Percentiles rank a stretch among this genome's conserved stretches.
Conservation (phyloP, 78 protist genomes). For the slime mould (Dictyostelium discoideum) region DNA sequence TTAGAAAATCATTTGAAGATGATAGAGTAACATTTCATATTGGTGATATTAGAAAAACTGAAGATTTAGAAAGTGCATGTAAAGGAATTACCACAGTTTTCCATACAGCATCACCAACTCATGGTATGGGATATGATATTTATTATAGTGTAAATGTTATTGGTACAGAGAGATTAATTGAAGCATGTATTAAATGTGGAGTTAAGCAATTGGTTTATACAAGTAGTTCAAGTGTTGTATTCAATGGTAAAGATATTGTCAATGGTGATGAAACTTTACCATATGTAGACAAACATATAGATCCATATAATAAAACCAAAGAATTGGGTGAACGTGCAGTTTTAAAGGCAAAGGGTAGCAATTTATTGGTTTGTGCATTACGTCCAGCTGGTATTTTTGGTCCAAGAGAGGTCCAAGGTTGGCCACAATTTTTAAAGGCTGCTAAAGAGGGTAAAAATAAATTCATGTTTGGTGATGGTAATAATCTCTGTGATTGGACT, state of each 20-base stretch:
- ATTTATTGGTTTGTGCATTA: constrained; percentile 53
- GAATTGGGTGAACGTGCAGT: constrained; percentile 73
- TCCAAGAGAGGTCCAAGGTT: constrained; percentile 67
- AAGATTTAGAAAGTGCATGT: constrained; percentile 63
- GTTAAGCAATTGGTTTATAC: constrained; percentile 75
- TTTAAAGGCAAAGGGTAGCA: neutral
- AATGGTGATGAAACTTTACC: constrained; percentile 82
- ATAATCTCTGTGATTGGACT: constrained; percentile 67
- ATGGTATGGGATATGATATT: constrained; percentile 79
- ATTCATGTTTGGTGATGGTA: constrained; percentile 73
- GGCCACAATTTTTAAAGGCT: constrained; percentile 77
- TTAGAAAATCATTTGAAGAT: constrained; percentile 79
- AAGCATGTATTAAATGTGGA: constrained; percentile 11
- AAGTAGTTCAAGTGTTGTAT: constrained; percentile 67
- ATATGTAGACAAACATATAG: constrained; percentile 24
- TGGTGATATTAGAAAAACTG: constrained; percentile 69
- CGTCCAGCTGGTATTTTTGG: constrained; percentile 86
- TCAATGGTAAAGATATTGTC: constrained; percentile 64
- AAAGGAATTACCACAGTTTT: constrained; percentile 67
- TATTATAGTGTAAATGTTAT: constrained; percentile 65
- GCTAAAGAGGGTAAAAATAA: constrained; percentile 74
- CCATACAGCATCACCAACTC: constrained; percentile 83
- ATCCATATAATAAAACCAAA: constrained; percentile 77
- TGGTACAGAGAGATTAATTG: constrained; percentile 77
- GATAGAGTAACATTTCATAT: constrained; percentile 40